A percentile compares a stretch with the other conserved stretches of the same genome.
Evolutionary conservation across 331 rosid species (phyloP).

Genomic region (Erythrophleum ivorense): DNA sequence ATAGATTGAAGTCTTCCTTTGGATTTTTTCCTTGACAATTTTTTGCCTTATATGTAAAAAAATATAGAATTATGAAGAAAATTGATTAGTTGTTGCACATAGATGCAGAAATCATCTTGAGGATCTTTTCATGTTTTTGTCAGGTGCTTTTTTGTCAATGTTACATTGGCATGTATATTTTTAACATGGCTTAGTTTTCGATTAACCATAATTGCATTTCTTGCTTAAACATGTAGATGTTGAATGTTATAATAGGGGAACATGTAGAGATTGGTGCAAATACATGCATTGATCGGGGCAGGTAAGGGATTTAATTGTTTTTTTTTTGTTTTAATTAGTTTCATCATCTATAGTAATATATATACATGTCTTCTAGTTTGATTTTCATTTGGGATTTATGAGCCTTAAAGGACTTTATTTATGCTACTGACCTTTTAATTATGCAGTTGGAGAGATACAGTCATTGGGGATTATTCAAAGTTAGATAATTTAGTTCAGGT

Average conservation of each 20-base stretch:
- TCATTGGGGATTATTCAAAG: constrained; percentile 76
- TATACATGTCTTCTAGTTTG: neutral
- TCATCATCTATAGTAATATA: neutral
- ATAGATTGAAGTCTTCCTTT: neutral
- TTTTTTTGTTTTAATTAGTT: constrained; percentile 1
- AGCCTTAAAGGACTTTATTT: constrained; percentile 28
- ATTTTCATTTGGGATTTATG: constrained; percentile 33
- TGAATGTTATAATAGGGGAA: constrained; percentile 77
- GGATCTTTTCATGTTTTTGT: neutral
- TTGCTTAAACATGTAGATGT: constrained; percentile 53
- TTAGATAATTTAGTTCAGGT: constrained; percentile 98
- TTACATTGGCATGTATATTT: neutral
- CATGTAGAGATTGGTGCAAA: constrained; percentile 89
- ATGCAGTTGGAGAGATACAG: constrained; percentile 96
- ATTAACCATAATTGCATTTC: constrained; percentile 22
- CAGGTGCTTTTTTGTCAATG: neutral
- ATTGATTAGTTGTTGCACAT: neutral
- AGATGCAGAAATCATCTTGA: neutral
- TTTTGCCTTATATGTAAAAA: neutral
- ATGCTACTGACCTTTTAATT: constrained; percentile 35
- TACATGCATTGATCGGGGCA: constrained; percentile 93
- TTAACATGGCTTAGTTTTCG: constrained; percentile 10
- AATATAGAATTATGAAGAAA: neutral
- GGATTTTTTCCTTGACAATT: neutral
- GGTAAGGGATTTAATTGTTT: constrained; percentile 53